These are phyloP conservation scores for Meripilus lineatus DNA, from an alignment of 1,284 basidiomycete species.

Conservation along the genomic window DNA sequence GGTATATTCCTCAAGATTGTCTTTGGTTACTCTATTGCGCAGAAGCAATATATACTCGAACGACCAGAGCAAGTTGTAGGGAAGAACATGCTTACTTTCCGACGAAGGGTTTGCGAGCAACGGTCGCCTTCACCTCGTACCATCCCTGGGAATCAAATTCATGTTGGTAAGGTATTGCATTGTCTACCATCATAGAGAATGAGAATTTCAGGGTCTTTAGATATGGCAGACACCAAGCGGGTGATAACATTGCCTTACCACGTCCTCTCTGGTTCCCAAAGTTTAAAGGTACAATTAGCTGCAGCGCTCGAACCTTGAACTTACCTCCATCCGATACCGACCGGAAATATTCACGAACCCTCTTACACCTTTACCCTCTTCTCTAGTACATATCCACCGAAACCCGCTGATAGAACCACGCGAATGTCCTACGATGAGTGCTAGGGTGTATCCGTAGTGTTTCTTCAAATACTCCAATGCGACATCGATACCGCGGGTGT, in stretches of 20 bases:
- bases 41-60: too few species aligned
- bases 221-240: background rate
- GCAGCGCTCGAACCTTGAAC: too few species aligned
- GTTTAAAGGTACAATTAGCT: background rate
- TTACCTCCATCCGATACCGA: slow-evolving; percentile 70
- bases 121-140: slow-evolving; percentile 51
- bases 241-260: background rate
- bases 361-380: slow-evolving; percentile 47
- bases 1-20: slow-evolving; percentile 55
- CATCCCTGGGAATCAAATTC: slow-evolving; percentile 42
- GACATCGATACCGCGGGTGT: slow-evolving; percentile 56
- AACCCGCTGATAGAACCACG: slow-evolving; percentile 61
- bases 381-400: slow-evolving; percentile 55
- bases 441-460: slow-evolving; percentile 58
- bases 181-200: background rate
- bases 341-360: slow-evolving; percentile 66
- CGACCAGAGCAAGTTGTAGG: too few species aligned
- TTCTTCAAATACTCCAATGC: slow-evolving; percentile 56
- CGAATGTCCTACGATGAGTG: slow-evolving; percentile 69
- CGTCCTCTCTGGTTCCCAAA: background rate
- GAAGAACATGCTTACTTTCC: slow-evolving; percentile 20
- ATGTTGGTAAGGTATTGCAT: slow-evolving; percentile 9
- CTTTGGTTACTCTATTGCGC: slow-evolving; percentile 44
- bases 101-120: slow-evolving; percentile 53
- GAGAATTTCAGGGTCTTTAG: slow-evolving; percentile 10